Evolutionary conservation across 2,329 filamentous ascomycete genomes (phyloP), one percentile per base, ranked within the genome.

Genomic region (Thelonectria blattea): DNA sequence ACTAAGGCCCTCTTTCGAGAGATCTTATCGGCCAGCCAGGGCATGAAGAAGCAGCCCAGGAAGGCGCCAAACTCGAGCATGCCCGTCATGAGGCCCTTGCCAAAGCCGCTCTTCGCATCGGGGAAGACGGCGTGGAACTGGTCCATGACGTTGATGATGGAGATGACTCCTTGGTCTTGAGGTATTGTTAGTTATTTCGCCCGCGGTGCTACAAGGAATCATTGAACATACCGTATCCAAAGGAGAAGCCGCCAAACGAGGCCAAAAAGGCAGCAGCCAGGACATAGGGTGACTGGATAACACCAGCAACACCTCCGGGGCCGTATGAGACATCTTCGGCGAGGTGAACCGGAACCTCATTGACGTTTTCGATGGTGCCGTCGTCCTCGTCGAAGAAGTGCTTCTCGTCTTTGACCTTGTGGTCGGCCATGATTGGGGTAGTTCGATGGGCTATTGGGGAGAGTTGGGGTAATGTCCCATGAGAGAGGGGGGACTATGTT

Each of bases 1-100:
- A 85, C 70, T 56, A 85, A 82, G 9, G 81, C 79, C 56, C 81
- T 80, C 66, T 86, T 86, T 32, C 85, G 78, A 9, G 80, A 83
- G 47, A 83, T 68, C 32, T 77, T 50, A 41, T 64, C 62, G 17
- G 56, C 56, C 24, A 62, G 32, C 34, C 47, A 52, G 7, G 57
- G 57, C 45, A 60, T 56, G 34, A 58, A 56, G 18, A 63, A 53
- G 30, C 57, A 61, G 8, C 63, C 63, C 3, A 59, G 12, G 32
- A 64, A 64, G 17, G 62, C 62, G 7, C 62, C 62, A 8, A 64
- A 51, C 32, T 58, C 54, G 1, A 64, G 49, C 62, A 64, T 80
- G 3, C 76, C 69, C 2, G 73, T 76, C 67, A 75, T 69, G 24
- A 65, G 56, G 5, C 63, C 63, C 48, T 63, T 65, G 10, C 58